phyloP scores from a whole-genome alignment of 2,329 filamentous ascomycete genomes.

The Annulohypoxylon truncatum region DNA sequence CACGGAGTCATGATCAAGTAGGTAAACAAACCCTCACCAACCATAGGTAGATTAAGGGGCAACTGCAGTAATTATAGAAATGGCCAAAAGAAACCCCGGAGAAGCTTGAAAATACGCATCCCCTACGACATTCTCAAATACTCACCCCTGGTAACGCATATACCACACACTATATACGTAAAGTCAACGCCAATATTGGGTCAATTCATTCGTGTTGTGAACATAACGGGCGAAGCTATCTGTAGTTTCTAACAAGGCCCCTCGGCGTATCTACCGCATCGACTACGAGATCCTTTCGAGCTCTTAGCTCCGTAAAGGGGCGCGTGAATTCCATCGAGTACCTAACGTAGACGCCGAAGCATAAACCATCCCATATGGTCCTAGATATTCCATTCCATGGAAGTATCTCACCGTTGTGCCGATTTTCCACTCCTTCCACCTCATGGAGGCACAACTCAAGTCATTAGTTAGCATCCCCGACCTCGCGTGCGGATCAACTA shows the following conservation, averaged over 20 bases:
- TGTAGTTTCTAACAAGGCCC: neutral
- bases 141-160: no score
- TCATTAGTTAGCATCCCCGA: neutral
- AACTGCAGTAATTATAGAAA: no score
- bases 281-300: neutral
- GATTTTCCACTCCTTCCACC: neutral
- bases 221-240: conserved; percentile 12
- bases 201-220: conserved; percentile 31
- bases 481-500: neutral
- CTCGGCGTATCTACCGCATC: neutral
- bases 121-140: no score
- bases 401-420: neutral
- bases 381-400: neutral
- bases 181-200: neutral
- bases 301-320: conserved; percentile 1
- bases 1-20: no score
- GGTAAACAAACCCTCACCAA: no score
- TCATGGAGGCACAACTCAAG: neutral
- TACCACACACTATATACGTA: no score
- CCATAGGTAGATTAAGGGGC: no score
- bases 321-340: conserved; percentile 1
- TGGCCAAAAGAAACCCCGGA: no score
- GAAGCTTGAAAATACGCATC: no score
- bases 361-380: neutral
- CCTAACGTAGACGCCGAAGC: conserved; percentile 14